phyloP scores from a whole-genome alignment of 2,329 filamentous ascomycete genomes.

The Penicillium hesseltinei region DNA sequence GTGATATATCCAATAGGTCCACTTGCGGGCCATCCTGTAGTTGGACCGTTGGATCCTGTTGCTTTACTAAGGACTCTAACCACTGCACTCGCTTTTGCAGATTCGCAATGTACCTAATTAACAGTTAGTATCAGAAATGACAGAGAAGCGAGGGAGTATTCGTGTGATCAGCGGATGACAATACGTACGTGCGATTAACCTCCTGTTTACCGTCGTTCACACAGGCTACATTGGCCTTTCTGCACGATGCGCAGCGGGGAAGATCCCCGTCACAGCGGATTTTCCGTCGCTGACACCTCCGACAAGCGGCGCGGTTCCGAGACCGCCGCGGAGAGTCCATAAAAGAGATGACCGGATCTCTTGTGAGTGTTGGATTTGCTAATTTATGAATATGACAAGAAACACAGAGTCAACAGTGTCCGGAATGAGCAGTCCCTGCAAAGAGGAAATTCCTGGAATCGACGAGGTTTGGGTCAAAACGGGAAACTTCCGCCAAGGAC shows the following conservation, averaged over 20 bases:
- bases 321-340: constrained; percentile 31
- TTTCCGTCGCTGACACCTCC: constrained; percentile 50
- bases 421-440: neutral
- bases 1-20: constrained; percentile 5
- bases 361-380: neutral
- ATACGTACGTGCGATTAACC: constrained; percentile 42
- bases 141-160: neutral
- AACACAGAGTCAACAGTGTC: too few relatives aligned
- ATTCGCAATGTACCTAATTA: constrained; percentile 35
- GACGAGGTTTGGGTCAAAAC: neutral
- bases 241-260: constrained; percentile 47
- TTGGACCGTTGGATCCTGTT: constrained; percentile 46
- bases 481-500: constrained; percentile 3
- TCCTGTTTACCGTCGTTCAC: constrained; percentile 48
- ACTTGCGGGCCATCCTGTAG: constrained; percentile 28
- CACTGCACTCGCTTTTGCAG: constrained; percentile 47
- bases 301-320: constrained; percentile 36
- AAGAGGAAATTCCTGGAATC: neutral
- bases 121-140: neutral
- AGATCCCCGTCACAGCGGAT: constrained; percentile 50
- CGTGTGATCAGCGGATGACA: neutral
- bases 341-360: too few relatives aligned
- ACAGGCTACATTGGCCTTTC: constrained; percentile 44
- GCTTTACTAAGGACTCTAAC: constrained; percentile 48
- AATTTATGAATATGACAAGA: neutral